These are phyloP conservation scores for Thalassiosira pacifica DNA, from an alignment of 352 stramenopile genomes.

Conservation along the genomic window DNA sequence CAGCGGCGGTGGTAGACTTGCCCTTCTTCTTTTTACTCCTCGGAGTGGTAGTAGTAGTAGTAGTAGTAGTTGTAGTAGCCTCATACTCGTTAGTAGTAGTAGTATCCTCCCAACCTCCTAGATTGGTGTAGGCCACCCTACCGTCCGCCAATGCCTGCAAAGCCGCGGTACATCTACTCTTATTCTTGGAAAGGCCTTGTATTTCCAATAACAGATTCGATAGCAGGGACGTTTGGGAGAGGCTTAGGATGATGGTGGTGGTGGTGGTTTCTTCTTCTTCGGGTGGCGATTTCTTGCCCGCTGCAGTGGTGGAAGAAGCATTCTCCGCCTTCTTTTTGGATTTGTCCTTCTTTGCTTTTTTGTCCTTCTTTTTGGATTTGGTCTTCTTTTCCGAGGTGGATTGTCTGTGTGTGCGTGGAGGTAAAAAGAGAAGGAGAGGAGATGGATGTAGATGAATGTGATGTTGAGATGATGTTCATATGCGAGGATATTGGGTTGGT, in stretches of 20 bases:
- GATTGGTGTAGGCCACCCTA: background rate
- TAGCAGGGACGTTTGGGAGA: slow-evolving; percentile 24
- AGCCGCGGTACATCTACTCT: slow-evolving; percentile 40
- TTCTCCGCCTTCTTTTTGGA: too few relatives aligned
- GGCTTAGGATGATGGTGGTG: background rate
- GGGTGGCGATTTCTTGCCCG: background rate
- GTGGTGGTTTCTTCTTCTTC: background rate
- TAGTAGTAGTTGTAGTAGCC: too few relatives aligned
- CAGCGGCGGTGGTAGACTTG: background rate
- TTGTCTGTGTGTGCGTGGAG: background rate
- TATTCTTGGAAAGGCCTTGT: slow-evolving; percentile 23
- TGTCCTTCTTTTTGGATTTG: background rate
- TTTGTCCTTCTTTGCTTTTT: background rate
- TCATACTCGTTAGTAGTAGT: background rate
- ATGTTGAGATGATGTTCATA: too few relatives aligned
- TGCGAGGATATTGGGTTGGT: too few relatives aligned
- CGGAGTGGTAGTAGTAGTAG: too few relatives aligned
- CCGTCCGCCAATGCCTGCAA: slow-evolving; percentile 51
- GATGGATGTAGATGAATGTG: too few relatives aligned
- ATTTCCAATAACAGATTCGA: slow-evolving; percentile 37
- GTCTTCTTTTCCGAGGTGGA: background rate
- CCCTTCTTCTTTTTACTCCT: background rate
- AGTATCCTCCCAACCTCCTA: background rate
- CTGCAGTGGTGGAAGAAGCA: background rate
- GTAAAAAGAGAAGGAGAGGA: background rate